A percentile compares a stretch with the other conserved stretches of the same genome.
Conservation (phyloP, 2,329 filamentous ascomycete genomes). For the Cordyceps tenuipes region DNA sequence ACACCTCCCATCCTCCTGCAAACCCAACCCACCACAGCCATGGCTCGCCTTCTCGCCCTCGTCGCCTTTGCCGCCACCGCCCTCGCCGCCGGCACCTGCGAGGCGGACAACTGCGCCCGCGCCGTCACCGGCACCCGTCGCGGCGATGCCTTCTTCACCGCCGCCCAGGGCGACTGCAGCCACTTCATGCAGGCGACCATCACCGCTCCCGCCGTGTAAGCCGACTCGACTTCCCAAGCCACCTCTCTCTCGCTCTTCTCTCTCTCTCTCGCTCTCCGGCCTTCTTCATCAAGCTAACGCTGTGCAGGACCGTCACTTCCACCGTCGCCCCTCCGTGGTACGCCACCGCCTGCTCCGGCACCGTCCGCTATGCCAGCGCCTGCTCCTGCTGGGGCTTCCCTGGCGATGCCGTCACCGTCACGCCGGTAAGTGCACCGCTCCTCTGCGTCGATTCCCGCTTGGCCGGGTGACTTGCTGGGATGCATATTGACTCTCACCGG, state of each 20-base stretch:
- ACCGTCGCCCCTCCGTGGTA: constrained; percentile 1
- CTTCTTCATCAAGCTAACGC: too few relatives aligned
- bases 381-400: constrained; percentile 8
- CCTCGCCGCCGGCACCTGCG: not conserved
- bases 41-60: not conserved
- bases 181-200: not conserved
- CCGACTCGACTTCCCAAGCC: too few relatives aligned
- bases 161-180: not conserved
- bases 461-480: too few relatives aligned
- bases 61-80: not conserved
- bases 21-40: not conserved
- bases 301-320: not conserved
- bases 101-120: constrained; percentile 7
- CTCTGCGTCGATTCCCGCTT: not conserved
- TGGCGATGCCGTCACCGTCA: not conserved
- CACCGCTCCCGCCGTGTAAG: constrained; percentile 5
- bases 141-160: not conserved
- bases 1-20: not conserved
- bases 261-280: not conserved
- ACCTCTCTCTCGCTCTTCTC: not conserved
- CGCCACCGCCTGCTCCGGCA: constrained; percentile 1
- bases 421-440: not conserved
- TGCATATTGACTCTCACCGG: not conserved
- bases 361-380: constrained; percentile 1
- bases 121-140: constrained; percentile 4